Base-by-base conservation (phyloP, 2,329 filamentous ascomycete genomes). In the Cladosporium sphaerospermum region DNA sequence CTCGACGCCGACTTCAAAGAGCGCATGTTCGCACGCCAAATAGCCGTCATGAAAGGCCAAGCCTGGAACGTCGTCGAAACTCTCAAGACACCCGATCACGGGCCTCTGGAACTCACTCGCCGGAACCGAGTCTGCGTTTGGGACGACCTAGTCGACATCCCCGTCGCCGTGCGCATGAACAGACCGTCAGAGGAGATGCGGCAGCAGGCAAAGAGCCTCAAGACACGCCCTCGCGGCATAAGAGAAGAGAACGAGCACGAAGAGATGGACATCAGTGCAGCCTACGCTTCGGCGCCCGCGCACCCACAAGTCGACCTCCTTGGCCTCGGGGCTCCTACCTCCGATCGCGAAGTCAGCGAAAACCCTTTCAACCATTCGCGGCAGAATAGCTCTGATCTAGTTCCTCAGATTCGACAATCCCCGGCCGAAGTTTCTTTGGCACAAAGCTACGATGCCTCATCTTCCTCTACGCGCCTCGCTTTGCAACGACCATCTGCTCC, bases 1-100 rank as follows among this genome's bases (percentile, higher is more conserved):
- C 83, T 95, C 67, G 93, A 99, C 69, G 84, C 86, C 2, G 93
- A 99, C 71, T 99, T 99, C 70, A 89, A 97, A 68, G 93, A 99
- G 73, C 86, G 89, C 71, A 99, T 99, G 93, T 99, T 96, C 72
- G 89, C 89, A n/a, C 84, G 89, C 60, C 93, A 99, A 67, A 95
- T 99, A 57, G 92, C 93, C 1, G 93, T 99, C 55, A 96, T 99
- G 89, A 99, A 99, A 72, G 93, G 93, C 9, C 93, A 99, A 68
- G 93, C 93, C 0, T 99, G 93, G 90, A 99, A 99, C 67, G 93
- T 99, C 0, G 93, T 99, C 4, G 93, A 99, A 73, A 96, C 93
- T 0, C 78, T 99, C 56, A 99, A 99, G 69, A 88, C 88, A 14
- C 78, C 83, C 0, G 93, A 97, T 65, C 92, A 97, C 66, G 93